These are phyloP conservation scores for Rutidosis leptorrhynchoides DNA, from an alignment of 129 eudicot species.

Conservation along the genomic window DNA sequence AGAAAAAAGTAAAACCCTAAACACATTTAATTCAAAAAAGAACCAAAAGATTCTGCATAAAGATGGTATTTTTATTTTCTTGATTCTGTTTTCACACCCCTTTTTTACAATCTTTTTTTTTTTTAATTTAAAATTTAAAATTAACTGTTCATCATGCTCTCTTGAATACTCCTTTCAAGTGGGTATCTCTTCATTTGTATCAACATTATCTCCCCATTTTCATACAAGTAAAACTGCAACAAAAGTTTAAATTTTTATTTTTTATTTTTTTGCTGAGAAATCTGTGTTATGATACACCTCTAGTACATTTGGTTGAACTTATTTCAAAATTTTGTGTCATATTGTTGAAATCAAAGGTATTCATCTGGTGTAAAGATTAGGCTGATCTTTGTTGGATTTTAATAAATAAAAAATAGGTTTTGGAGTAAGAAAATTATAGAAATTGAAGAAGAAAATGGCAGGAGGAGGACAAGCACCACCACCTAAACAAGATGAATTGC, in stretches of 20 bases:
- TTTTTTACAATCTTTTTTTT: constrained; percentile 20
- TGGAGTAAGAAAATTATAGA: not conserved
- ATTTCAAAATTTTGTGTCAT: constrained; percentile 19
- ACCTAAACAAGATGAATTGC: constrained; percentile 69
- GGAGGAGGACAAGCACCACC: constrained; percentile 61
- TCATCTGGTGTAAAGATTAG: constrained; percentile 9
- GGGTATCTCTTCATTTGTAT: constrained; percentile 4
- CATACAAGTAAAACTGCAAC: constrained; percentile 5
- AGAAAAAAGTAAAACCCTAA: constrained; percentile 13
- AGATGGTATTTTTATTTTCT: constrained; percentile 23
- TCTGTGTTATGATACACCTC: not conserved
- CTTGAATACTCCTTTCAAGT: constrained; percentile 13
- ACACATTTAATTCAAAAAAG: constrained; percentile 17
- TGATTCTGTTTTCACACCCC: constrained; percentile 24
- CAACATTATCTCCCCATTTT: constrained; percentile 1
- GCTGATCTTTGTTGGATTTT: constrained; percentile 1
- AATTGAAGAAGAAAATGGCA: constrained; percentile 43
- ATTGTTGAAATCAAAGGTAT: constrained; percentile 25
- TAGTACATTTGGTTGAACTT: constrained; percentile 15
- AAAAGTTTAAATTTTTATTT: not conserved
- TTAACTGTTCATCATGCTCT: constrained; percentile 13
- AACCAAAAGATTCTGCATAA: constrained; percentile 29
- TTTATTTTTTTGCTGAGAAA: not conserved
- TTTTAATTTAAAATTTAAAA: not conserved
- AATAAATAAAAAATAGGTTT: not conserved